Base-by-base conservation (phyloP, 2,329 filamentous ascomycete genomes). In the Phaeosphaeria sp. region DNA sequence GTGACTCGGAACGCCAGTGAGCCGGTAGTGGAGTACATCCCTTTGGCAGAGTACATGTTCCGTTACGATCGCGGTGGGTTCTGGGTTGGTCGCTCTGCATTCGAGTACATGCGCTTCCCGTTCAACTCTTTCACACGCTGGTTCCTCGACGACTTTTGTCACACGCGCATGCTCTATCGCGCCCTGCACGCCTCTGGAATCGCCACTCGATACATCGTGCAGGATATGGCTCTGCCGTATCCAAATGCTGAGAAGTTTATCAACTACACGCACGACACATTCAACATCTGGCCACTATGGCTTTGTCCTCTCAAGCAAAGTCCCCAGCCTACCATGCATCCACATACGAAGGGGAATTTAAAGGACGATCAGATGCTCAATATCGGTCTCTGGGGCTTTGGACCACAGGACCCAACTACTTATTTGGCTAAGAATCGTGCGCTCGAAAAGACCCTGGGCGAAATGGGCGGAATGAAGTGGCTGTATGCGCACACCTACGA, bases 381-480 rank as follows among this genome's bases (percentile, higher is more conserved):
- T 62, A 79, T 87, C 42, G 85, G 85, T 25, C 84, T 96, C 20
- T 96, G 92, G 92, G 92, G 91, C 87, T 88, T 77, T 87, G 89
- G 22, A 83, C 89, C 39, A 62, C 79, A 7, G 79, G 65, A 76
- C 17, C 64, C 65, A 6, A 58, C 66, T 6, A 63, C 67, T 10
- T 85, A 85, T 50, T 78, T 89, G 9, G 65, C 68, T 0, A 77
- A 81, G 50, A 91, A 91, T 71, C 82, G 86, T 0, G 80, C 80
- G 0, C 78, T 91, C 1, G 89, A 91, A 74, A 76, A 79, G 9
- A 85, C 84, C 54, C 80, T 90, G 0, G 80, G 81, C 9, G 82
- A 84, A 23, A 79, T 89, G 6, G 81, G 84, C 2, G 89, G 89
- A 6, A 87, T 86, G 79, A 90, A 90, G 75, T 90, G 87, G 80